These are phyloP conservation scores for Bryum argenteum DNA, from an alignment of 225 moss, liverwort and hornwort genomes.

Conservation along the genomic window DNA sequence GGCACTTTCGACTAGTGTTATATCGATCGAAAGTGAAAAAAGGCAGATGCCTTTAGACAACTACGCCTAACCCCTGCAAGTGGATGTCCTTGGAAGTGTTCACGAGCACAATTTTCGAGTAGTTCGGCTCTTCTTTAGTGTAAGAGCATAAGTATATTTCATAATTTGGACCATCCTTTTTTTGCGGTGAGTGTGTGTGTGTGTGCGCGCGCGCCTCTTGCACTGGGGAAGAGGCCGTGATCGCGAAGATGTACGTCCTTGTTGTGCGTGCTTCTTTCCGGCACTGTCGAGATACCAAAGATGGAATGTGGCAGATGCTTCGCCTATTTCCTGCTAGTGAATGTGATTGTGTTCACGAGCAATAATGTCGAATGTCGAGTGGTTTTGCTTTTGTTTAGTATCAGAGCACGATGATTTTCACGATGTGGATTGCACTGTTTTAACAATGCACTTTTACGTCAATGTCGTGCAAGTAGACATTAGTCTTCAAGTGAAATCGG, in stretches of 20 bases:
- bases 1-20: background rate
- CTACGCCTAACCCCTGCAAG: background rate
- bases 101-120: background rate
- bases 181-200: too few species aligned
- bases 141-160: too few species aligned
- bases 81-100: background rate
- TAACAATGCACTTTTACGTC: background rate
- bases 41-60: background rate
- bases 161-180: too few species aligned
- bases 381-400: background rate
- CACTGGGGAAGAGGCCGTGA: too few species aligned
- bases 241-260: too few species aligned
- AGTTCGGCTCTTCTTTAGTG: too few species aligned
- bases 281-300: too few species aligned
- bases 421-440: slow-evolving; percentile 2
- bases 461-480: background rate
- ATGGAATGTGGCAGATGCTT: too few species aligned
- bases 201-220: too few species aligned
- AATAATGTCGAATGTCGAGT: background rate
- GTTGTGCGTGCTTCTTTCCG: too few species aligned
- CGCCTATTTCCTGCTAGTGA: background rate
- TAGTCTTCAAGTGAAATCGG: background rate
- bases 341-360: slow-evolving; percentile 1
- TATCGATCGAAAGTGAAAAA: background rate
- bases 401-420: background rate